A percentile compares a stretch with the other conserved stretches of the same genome.
These are phyloP conservation scores for Tolypocladium sp. DNA, from an alignment of 2,329 filamentous ascomycete species.

Conservation along the genomic window DNA sequence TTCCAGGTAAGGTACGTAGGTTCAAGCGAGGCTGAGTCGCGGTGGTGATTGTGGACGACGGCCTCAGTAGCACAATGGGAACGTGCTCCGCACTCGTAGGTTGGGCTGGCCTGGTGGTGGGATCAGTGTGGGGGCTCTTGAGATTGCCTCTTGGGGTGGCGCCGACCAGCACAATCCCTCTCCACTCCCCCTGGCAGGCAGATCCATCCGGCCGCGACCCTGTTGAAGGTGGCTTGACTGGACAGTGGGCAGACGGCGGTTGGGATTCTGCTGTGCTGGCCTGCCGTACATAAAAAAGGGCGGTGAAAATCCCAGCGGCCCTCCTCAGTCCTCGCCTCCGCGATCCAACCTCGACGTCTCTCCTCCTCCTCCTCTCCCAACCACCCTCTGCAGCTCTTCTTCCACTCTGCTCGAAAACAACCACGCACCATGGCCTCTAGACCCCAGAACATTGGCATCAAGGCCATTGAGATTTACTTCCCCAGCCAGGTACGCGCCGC, in stretches of 20 bases:
- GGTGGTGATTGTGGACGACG: background rate
- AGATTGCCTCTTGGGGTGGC: background rate
- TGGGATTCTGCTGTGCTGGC: background rate
- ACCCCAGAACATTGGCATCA: conserved; percentile 84
- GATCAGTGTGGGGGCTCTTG: background rate
- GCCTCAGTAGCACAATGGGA: too few species aligned
- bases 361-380: background rate
- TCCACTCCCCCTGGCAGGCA: background rate
- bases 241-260: too few species aligned
- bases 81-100: too few species aligned
- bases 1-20: background rate
- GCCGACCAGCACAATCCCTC: background rate
- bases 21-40: background rate
- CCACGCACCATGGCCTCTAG: conserved; percentile 53
- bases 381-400: background rate
- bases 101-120: too few species aligned
- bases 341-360: background rate
- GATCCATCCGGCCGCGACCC: background rate
- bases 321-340: background rate
- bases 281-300: conserved; percentile 4
- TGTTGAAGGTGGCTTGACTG: background rate
- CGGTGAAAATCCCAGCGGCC: conserved; percentile 9
- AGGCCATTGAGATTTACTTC: conserved; percentile 87
- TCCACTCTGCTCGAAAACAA: background rate
- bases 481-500: conserved; percentile 63